Percentiles rank a stretch among this genome's conserved stretches.
Evolutionary conservation across 2,329 filamentous ascomycete species (phyloP).

Genomic region (Aspergillus sergii): DNA sequence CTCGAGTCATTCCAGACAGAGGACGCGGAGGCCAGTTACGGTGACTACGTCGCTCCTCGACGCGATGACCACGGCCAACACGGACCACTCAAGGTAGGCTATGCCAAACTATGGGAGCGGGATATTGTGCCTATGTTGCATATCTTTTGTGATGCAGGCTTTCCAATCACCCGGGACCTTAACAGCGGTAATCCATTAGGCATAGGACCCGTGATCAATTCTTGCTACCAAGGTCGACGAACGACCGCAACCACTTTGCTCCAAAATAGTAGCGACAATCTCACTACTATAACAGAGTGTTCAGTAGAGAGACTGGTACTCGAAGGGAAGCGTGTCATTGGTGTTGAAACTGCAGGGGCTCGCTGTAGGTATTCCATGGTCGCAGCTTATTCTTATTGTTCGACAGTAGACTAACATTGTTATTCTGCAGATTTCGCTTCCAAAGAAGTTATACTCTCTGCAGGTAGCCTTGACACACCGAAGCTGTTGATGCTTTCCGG

Average conservation of each 20-base stretch:
- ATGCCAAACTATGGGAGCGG: conserved; percentile 52
- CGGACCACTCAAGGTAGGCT: conserved; percentile 54
- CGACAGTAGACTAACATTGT: not conserved
- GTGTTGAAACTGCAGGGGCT: conserved; percentile 47
- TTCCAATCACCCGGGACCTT: conserved; percentile 56
- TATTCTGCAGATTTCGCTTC: conserved; percentile 29
- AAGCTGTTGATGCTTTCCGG: conserved; percentile 52
- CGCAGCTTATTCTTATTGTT: not conserved
- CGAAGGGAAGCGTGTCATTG: conserved; percentile 48
- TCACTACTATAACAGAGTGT: conserved; percentile 55
- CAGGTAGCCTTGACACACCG: conserved; percentile 44
- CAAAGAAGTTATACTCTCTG: conserved; percentile 44
- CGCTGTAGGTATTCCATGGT: conserved; percentile 36
- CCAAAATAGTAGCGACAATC: conserved; percentile 48
- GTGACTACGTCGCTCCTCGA: conserved; percentile 53
- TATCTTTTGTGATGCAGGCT: conserved; percentile 52
- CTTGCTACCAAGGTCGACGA: conserved; percentile 50
- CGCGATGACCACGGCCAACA: conserved; percentile 50
- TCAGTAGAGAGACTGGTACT: conserved; percentile 53
- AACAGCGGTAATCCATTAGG: conserved; percentile 63
- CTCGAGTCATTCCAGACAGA: conserved; percentile 58
- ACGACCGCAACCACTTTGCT: conserved; percentile 58
- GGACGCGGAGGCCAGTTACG: conserved; percentile 40
- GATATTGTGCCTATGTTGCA: conserved; percentile 51
- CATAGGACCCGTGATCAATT: conserved; percentile 54